Conservation (phyloP, 495 filamentous ascomycete species). For the Alectoria sarmentosa region DNA sequence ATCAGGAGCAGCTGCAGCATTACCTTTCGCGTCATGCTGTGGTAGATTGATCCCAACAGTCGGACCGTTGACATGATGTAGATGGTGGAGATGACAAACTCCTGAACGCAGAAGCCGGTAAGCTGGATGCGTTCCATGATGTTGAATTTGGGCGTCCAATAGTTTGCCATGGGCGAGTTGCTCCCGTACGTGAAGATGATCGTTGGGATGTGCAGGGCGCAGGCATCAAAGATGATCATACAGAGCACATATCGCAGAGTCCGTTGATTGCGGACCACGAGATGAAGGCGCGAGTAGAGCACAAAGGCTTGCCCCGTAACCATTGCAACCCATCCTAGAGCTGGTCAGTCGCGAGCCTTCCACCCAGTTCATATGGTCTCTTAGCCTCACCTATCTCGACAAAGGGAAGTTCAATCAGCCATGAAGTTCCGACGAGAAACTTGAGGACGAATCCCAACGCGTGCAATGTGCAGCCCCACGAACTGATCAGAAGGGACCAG, state of each 20-base stretch:
- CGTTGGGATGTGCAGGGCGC: conserved; percentile 49
- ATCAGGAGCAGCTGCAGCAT: conserved; percentile 53
- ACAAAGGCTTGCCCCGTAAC: conserved; percentile 61
- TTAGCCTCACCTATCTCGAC: conserved; percentile 21
- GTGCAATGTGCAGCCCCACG: conserved; percentile 51
- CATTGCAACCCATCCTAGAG: conserved; percentile 51
- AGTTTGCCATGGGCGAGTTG: conserved; percentile 37
- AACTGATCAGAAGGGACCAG: conserved; percentile 47
- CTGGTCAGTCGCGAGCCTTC: conserved; percentile 38
- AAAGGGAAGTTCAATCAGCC: conserved; percentile 21
- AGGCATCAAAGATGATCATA: conserved; percentile 53
- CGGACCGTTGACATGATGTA: conserved; percentile 52
- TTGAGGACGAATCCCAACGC: conserved; percentile 55
- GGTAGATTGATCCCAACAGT: conserved; percentile 41
- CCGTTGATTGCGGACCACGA: conserved; percentile 46
- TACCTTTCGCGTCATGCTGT: conserved; percentile 42
- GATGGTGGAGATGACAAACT: conserved; percentile 51
- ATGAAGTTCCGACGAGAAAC: conserved; percentile 39
- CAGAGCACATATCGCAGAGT: conserved; percentile 44
- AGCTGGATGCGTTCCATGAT: conserved; percentile 60
- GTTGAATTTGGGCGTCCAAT: conserved; percentile 39
- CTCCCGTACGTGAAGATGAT: conserved; percentile 50
- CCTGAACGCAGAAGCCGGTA: conserved; percentile 55
- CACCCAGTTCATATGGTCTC: conserved; percentile 32
- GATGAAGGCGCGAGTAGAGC: conserved; percentile 60